Base-by-base conservation (phyloP, 75 land plant species). In the Pseudotsuga menziesii region DNA sequence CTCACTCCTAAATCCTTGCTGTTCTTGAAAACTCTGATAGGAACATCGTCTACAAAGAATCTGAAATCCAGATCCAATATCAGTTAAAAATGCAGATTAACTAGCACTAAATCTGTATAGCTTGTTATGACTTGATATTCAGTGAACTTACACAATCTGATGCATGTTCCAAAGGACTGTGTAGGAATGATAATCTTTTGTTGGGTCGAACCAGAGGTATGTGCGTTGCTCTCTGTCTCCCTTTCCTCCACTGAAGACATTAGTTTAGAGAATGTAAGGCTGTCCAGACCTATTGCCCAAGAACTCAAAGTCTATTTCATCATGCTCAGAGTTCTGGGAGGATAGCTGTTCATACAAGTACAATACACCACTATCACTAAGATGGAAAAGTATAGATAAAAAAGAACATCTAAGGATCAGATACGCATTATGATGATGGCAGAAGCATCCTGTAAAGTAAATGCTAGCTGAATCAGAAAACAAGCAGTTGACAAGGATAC, bases 11-110 rank as follows among this genome's bases (percentile, higher is more conserved):
- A 55, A 17, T 79, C 83, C 64, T 67, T 72, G 81, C 78, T 87
- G 86, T 89, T 89, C 73, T 80, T 78, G 81, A 81, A 89, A 2
- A 89, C 80, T 16, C 91, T 73, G 23, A 89, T 83, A 0, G 91
- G 91, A 5, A 76, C 74, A 63, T 76, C 73, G 57, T 89, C 91
- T 41, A 89, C 91, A 63, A 67, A 83, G 74, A 88, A 87, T 41
- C 91, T 89, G 81, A 23, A 48, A 69, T 69, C 23, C 52, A 41
- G n/a, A 41, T 41, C 54, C 54, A 48, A 11, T 48, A 11, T 48
- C 12, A 48, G 12, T 48, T 48, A 9, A 11, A 11, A 48, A 48
- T 9, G 54, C 12, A 48, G 54, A 48, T 48, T 9, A 9, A 48
- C 54, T 48, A 48, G 1, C 12, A 9, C 54, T 1, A 48, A 48